Conservation (phyloP, 139 green algal species). For the Mychonastes homosphaera region DNA sequence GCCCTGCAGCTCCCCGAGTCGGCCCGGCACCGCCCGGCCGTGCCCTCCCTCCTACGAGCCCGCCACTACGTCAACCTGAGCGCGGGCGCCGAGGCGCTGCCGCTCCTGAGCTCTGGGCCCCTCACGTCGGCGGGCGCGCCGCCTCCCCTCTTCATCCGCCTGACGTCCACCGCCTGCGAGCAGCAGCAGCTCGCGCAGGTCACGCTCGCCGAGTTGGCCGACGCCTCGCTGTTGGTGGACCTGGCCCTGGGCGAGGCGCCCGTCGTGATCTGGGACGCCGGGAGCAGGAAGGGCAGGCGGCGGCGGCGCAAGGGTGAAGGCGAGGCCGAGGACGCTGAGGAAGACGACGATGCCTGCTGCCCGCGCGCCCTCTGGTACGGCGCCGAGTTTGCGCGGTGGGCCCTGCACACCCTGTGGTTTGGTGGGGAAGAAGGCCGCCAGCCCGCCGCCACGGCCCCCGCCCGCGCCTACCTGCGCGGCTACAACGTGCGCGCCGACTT, state of each 20-base stretch:
- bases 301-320: too few relatives aligned
- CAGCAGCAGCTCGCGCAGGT: slow-evolving; percentile 45
- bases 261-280: not conserved
- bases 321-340: too few relatives aligned
- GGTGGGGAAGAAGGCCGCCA: not conserved
- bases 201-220: slow-evolving; percentile 40
- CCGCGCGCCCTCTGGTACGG: slow-evolving; percentile 63
- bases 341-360: too few relatives aligned
- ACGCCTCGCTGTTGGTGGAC: slow-evolving; percentile 42
- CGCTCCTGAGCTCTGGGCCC: slow-evolving; percentile 21
- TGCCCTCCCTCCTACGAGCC: too few relatives aligned
- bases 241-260: slow-evolving; percentile 51
- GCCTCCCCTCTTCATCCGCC: slow-evolving; percentile 35
- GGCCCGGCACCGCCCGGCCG: too few relatives aligned
- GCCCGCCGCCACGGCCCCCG: not conserved
- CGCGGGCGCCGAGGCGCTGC: slow-evolving; percentile 53
- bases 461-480: slow-evolving; percentile 25
- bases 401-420: slow-evolving; percentile 9
- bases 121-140: not conserved
- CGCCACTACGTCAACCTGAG: slow-evolving; percentile 58
- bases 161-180: slow-evolving; percentile 52
- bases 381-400: slow-evolving; percentile 41
- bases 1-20: too few relatives aligned
- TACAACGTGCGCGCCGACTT: slow-evolving; percentile 30
- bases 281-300: too few relatives aligned